Base-by-base conservation (phyloP, 2,329 filamentous ascomycete species). In the Monilinia fructicola region DNA sequence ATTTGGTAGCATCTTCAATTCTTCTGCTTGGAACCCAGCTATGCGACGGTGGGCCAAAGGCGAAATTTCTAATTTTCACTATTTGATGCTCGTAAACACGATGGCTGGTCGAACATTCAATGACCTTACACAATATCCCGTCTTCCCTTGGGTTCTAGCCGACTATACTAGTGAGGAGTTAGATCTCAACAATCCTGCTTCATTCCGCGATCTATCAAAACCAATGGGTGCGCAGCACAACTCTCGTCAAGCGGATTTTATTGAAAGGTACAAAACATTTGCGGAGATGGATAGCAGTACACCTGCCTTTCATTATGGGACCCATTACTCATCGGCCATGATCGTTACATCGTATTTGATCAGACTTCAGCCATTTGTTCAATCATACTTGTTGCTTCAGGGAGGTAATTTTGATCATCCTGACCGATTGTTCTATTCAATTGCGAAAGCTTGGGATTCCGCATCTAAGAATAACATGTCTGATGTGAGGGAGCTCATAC, bases 321-420 rank as follows among this genome's bases (percentile, higher is more conserved):
- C 96, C 0, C 96, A 99, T 77, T 99, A 99, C 77, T 98, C 95
- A 1, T 98, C 95, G 2, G 95, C 95, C 10, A 99, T 98, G 95
- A 97, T 97, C 67, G 95, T 99, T 9, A 93, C 93, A 16, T 97
- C 93, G 0, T 99, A 97, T 74, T 84, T 99, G 52, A 97, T 99
- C 73, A 90, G 95, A 23, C 83, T 99, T 21, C 94, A 97, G 61
- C 95, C 95, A 0, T 99, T 98, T 76, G 94, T 97, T 31, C 92
- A 98, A 73, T 97, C 95, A 0, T 98, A 96, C 75, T 86, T 98
- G 26, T 82, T 98, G 11, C 85, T 99, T 1, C 95, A 99, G 77
- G 95, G 95, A n/a, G 94, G 94, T 6, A 92, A 86, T 50, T 99
- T 98, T 75, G 95, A 99, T 75, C 94, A 99, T 75, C 92, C 95